Evolutionary conservation across 75 land plant genomes (phyloP).

Genomic region (Isoetes taiwanensis): DNA sequence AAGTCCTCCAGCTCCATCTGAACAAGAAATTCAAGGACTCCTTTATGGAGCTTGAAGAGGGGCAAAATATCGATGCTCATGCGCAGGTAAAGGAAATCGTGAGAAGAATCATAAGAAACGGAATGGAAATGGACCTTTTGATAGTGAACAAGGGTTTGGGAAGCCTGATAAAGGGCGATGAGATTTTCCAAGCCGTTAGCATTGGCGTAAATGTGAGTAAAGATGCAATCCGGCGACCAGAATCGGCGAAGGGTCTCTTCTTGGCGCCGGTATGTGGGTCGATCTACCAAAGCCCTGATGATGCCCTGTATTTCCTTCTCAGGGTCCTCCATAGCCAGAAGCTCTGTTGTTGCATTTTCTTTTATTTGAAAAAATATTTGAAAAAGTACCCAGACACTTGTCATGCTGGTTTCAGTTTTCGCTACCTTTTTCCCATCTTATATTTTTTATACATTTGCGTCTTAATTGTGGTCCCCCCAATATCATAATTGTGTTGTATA

Average conservation of each 20-base stretch:
- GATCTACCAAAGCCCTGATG: slow-evolving; percentile 3
- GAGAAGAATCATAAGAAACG: slow-evolving; percentile 5
- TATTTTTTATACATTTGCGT: no score
- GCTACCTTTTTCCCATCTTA: no score
- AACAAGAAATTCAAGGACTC: no score
- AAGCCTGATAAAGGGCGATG: slow-evolving; percentile 12
- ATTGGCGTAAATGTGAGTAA: slow-evolving; percentile 14
- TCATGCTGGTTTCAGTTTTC: no score
- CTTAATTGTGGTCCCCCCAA: no score
- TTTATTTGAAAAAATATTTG: no score
- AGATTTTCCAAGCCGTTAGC: background rate
- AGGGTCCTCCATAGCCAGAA: slow-evolving; percentile 25
- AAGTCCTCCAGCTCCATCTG: no score
- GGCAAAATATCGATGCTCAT: no score
- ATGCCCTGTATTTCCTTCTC: slow-evolving; percentile 8
- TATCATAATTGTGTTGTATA: no score
- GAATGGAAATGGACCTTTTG: slow-evolving; percentile 8
- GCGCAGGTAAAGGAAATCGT: background rate
- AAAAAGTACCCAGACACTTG: no score
- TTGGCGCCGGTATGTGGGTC: slow-evolving; percentile 12
- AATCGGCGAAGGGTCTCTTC: slow-evolving; percentile 1
- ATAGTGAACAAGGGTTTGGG: slow-evolving; percentile 8
- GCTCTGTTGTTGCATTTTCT: no score
- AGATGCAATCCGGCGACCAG: slow-evolving; percentile 6
- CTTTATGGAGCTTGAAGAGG: no score